Conservation (phyloP, 2,329 filamentous ascomycete genomes). For the Cytospora chrysosperma region DNA sequence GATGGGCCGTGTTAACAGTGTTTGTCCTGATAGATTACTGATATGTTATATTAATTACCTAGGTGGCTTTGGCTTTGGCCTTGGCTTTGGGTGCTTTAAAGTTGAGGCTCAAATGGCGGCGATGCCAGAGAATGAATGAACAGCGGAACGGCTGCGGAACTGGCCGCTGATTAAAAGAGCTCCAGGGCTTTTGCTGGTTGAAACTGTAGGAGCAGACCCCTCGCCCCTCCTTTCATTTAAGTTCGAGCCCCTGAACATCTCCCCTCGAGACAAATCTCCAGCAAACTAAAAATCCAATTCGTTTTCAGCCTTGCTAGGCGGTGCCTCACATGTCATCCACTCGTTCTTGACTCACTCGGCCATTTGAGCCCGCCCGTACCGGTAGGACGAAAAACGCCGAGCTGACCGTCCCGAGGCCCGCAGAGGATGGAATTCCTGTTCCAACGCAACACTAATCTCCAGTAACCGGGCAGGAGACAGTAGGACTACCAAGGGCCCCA, state of each 20-base stretch:
- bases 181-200: no score
- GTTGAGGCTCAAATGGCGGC: not conserved
- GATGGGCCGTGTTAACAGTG: no score
- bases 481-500: no score
- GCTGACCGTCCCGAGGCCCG: not conserved
- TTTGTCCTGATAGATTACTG: not conserved
- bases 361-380: not conserved
- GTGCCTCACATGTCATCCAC: not conserved
- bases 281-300: not conserved
- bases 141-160: not conserved
- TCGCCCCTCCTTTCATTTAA: not conserved
- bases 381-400: not conserved
- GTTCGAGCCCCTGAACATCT: not conserved
- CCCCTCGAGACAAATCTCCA: not conserved
- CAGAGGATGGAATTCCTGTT: not conserved
- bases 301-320: not conserved
- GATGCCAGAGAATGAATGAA: no score
- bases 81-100: no score
- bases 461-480: no score
- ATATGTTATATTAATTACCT: not conserved
- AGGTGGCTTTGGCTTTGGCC: no score
- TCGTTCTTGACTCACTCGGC: not conserved
- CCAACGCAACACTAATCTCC: not conserved
- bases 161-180: not conserved
- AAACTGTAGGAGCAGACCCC: not conserved